A percentile compares a stretch with the other conserved stretches of the same genome.
Evolutionary conservation across 805 yeast species (phyloP).

Genomic region (Saccharomycopsis sp.): DNA sequence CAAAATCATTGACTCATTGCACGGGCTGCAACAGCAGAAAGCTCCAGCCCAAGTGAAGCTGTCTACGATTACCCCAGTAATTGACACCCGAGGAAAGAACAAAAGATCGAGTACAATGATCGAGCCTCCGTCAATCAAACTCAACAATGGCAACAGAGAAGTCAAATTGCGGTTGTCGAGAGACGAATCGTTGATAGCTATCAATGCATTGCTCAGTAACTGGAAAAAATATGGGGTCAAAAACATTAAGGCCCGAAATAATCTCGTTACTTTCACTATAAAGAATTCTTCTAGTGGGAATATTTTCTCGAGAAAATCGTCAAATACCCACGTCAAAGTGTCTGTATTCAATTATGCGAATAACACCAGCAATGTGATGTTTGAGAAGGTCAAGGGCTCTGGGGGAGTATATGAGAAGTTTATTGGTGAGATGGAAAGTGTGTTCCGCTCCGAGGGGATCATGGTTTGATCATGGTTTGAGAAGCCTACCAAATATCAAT

Average conservation of each 20-base stretch:
- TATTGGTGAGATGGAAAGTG: slow-evolving; percentile 15
- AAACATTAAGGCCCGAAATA: slow-evolving; percentile 19
- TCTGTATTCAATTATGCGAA: slow-evolving; percentile 12
- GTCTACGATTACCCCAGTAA: too few species aligned
- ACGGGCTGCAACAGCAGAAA: neutral
- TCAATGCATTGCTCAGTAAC: slow-evolving; percentile 17
- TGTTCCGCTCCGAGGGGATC: slow-evolving; percentile 3
- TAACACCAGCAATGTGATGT: slow-evolving; percentile 6
- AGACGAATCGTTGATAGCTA: slow-evolving; percentile 15
- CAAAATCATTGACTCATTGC: neutral
- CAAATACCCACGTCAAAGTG: slow-evolving; percentile 14
- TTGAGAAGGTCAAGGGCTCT: slow-evolving; percentile 17
- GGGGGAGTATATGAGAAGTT: slow-evolving; percentile 15
- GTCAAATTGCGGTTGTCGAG: slow-evolving; percentile 13
- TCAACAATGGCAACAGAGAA: slow-evolving; percentile 11
- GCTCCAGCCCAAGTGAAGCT: too few species aligned
- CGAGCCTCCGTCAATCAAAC: neutral
- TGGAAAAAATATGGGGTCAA: slow-evolving; percentile 30
- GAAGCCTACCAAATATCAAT: too few species aligned
- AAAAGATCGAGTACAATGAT: neutral
- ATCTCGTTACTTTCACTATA: slow-evolving; percentile 16
- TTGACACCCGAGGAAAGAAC: neutral
- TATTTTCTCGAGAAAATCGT: slow-evolving; percentile 12
- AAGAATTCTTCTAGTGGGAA: slow-evolving; percentile 9
- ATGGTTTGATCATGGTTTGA: neutral